phyloP scores from a whole-genome alignment of 495 filamentous ascomycete species.

The Parathielavia appendiculata region DNA sequence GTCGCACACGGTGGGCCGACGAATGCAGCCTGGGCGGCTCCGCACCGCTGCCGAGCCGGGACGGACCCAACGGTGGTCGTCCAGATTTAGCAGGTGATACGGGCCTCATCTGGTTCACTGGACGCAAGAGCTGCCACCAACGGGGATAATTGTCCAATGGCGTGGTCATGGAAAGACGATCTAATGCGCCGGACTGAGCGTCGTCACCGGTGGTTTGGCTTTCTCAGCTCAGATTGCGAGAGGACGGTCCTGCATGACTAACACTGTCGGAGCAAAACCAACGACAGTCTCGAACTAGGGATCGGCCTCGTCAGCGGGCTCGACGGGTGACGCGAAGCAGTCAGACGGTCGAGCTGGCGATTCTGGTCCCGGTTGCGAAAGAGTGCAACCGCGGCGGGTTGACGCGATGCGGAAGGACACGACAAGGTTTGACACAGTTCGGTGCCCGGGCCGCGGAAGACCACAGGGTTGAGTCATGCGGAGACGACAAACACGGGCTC shows the following conservation, averaged over 20 bases:
- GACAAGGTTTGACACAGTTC: background rate
- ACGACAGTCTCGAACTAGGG: background rate
- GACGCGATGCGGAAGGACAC: constrained; percentile 17
- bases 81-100: constrained; percentile 26
- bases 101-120: constrained; percentile 11
- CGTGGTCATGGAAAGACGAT: background rate
- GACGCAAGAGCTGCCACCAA: constrained; percentile 8
- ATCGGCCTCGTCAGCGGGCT: background rate
- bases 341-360: background rate
- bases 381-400: background rate
- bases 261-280: too few relatives aligned
- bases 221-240: too few relatives aligned
- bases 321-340: background rate
- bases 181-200: background rate
- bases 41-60: constrained; percentile 11
- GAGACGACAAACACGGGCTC: background rate
- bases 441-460: background rate
- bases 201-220: background rate
- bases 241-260: too few relatives aligned
- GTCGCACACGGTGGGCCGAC: constrained; percentile 10
- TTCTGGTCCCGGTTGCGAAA: background rate
- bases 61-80: constrained; percentile 14
- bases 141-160: background rate
- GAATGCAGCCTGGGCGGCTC: background rate
- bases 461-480: background rate